Conservation (phyloP, 176 grass and related monocot species). For the Pharus latifolius region DNA sequence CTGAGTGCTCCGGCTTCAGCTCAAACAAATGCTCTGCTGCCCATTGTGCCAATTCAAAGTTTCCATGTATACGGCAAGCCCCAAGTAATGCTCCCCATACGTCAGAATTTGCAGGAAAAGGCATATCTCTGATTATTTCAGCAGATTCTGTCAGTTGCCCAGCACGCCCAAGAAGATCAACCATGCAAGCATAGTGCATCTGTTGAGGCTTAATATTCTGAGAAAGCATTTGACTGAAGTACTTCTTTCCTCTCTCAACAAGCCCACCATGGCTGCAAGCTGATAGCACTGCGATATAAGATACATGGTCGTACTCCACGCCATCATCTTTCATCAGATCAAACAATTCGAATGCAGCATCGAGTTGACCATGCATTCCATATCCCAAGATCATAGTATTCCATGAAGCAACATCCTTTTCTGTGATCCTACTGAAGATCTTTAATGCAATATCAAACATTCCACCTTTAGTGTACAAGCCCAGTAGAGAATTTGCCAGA, state of each 20-base stretch:
- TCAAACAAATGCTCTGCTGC: conserved; percentile 81
- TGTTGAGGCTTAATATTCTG: conserved; percentile 59
- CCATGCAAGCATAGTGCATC: conserved; percentile 91
- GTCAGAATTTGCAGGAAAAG: conserved; percentile 65
- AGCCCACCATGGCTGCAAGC: conserved; percentile 80
- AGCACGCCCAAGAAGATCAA: conserved; percentile 77
- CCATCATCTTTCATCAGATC: conserved; percentile 55
- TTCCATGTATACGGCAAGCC: conserved; percentile 72
- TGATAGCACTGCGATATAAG: conserved; percentile 73
- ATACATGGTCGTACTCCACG: conserved; percentile 70
- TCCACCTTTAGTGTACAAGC: conserved; percentile 71
- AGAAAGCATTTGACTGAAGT: conserved; percentile 63
- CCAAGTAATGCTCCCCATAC: conserved; percentile 87
- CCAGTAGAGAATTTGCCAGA: conserved; percentile 60
- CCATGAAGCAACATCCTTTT: conserved; percentile 73
- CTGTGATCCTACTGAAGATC: conserved; percentile 48
- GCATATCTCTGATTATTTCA: conserved; percentile 70
- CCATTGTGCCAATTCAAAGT: conserved; percentile 54
- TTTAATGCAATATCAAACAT: conserved; percentile 53
- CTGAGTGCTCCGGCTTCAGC: conserved; percentile 63
- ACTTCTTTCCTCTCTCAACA: conserved; percentile 65
- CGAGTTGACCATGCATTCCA: conserved; percentile 60
- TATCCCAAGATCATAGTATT: conserved; percentile 78
- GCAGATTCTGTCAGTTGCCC: conserved; percentile 46
- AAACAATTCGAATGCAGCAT: conserved; percentile 57